Evolutionary conservation across 176 grass and related monocot species (phyloP).

Genomic region (Oryza officinalis): DNA sequence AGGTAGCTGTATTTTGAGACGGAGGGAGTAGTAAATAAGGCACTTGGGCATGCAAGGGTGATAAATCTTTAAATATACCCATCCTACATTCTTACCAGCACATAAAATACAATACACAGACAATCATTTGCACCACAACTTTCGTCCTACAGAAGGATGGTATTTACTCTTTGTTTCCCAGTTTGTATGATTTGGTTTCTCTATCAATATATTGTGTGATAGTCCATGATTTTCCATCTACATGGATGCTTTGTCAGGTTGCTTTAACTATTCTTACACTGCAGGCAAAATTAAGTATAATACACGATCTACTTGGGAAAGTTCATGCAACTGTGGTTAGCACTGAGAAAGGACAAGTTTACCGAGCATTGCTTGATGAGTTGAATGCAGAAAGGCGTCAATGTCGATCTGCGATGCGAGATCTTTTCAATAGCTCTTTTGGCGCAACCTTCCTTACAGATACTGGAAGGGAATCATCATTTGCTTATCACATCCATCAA

Average conservation of each 20-base stretch:
- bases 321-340: conserved; percentile 84
- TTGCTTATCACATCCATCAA: conserved; percentile 97
- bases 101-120: not conserved
- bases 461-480: conserved; percentile 90
- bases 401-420: conserved; percentile 71
- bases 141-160: not conserved
- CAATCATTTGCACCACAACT: not conserved
- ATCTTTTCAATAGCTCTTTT: conserved; percentile 78
- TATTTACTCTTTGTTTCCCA: not conserved
- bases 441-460: conserved; percentile 97
- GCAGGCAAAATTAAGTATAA: conserved; percentile 93
- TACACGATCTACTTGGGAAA: conserved; percentile 93
- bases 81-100: not conserved
- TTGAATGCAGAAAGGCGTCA: conserved; percentile 78
- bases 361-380: conserved; percentile 69
- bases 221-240: conserved; percentile 17
- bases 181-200: conserved; percentile 8
- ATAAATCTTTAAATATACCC: not conserved
- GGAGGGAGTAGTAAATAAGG: no score
- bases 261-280: conserved; percentile 11
- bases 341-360: conserved; percentile 82
- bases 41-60: no score
- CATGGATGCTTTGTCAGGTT: not conserved
- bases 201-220: not conserved
- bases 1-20: no score